Evolutionary conservation across 1,284 basidiomycete species (phyloP), one percentile per base, ranked within the genome.

Genomic region (Trichosporon ovoides): DNA sequence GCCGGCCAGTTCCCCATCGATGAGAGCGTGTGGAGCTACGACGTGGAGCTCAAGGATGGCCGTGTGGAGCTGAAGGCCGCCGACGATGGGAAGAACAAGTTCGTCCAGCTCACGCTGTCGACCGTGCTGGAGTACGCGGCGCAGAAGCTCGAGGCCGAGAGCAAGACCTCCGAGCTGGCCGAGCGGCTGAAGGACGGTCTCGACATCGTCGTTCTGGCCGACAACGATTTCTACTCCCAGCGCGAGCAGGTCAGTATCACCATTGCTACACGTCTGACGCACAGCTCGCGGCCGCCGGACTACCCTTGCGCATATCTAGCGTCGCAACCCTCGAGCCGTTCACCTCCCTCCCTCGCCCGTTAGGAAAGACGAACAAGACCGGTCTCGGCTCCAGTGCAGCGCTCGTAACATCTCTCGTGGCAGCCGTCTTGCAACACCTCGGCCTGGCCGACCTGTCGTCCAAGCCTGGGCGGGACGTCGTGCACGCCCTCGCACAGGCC

Each of bases 161-260:
- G 83, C 6, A 65, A 73, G 7, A 72, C 77, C 14, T 76, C 79
- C 18, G 69, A 78, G 14, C 76, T 89, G 12, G 69, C 66, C 16
- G 43, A 46, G 2, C 22, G 60, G 7, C 43, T 70, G 22, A 52
- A 54, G 10, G 58, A 50, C 10, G 58, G 60, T 1, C 79, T 92
- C 63, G 83, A 89, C 68, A 84, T 98, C 61, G 83, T 83, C 33
- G 89, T 98, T 57, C 84, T 87, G 18, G 96, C 91, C 6, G 91
- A 93, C 76, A 98, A 98, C 71, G 96, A 98, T 76, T 98, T 98
- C 69, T 98, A 98, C 79, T 96, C 93, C 2, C 95, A 98, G 72
- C 82, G 87, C 58, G 84, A 86, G 56, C 87, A 90, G 82, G 91
- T 89, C 61, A 62, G 81, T n/a, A n/a, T 9, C 22, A 12, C 1